These are phyloP conservation scores for Arabis alpina DNA, from an alignment of 345 rosid genomes.

Conservation along the genomic window DNA sequence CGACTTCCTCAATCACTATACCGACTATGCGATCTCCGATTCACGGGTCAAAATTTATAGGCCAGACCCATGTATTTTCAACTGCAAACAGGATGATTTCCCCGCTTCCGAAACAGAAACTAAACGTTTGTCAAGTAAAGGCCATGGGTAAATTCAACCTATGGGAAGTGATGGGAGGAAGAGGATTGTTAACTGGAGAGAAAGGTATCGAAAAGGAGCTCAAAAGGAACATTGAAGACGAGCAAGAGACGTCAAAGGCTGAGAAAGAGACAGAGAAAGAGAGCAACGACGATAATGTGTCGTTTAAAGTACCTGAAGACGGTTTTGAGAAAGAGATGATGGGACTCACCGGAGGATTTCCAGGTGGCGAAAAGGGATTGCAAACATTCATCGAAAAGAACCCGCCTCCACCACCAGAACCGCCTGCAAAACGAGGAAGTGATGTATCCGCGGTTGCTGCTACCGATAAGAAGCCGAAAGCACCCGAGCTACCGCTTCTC, in stretches of 20 bases:
- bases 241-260: constrained; percentile 27
- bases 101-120: constrained; percentile 40
- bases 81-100: constrained; percentile 44
- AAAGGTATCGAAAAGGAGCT: constrained; percentile 71
- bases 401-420: constrained; percentile 59
- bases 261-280: constrained; percentile 26
- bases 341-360: constrained; percentile 93
- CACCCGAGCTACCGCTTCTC: constrained; percentile 73
- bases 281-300: not conserved
- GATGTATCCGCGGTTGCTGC: constrained; percentile 18
- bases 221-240: constrained; percentile 47
- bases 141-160: constrained; percentile 66
- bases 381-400: constrained; percentile 67
- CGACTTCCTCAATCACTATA: constrained; percentile 59
- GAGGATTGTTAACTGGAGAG: constrained; percentile 89
- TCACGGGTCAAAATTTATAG: constrained; percentile 51
- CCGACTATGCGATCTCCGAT: constrained; percentile 50
- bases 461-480: constrained; percentile 60
- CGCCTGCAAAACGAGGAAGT: constrained; percentile 36
- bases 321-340: constrained; percentile 81
- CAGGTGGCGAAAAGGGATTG: constrained; percentile 85
- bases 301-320: constrained; percentile 51
- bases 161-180: constrained; percentile 76
- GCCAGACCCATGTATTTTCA: constrained; percentile 40
- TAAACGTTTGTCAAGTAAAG: constrained; percentile 24